Conservation (phyloP, 495 filamentous ascomycete species). For the Neurospora sp. region DNA sequence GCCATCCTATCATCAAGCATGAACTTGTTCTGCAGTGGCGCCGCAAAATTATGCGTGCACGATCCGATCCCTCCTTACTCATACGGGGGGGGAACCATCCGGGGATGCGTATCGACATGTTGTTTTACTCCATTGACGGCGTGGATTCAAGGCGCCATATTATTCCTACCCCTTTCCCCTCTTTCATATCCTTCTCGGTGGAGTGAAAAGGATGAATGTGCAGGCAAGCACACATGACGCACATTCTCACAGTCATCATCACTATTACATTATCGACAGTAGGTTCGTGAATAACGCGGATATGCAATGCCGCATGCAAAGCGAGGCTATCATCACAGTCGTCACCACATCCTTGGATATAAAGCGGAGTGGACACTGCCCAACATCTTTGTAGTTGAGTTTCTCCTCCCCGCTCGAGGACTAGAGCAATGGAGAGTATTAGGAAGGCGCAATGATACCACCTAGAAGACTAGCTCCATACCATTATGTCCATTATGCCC, state of each 20-base stretch:
- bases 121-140: background rate
- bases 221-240: background rate
- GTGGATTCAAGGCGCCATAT: background rate
- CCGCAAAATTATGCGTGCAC: background rate
- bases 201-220: background rate
- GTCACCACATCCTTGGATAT: background rate
- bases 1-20: background rate
- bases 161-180: background rate
- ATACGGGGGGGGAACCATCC: background rate
- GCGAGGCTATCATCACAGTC: background rate
- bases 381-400: background rate
- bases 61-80: background rate
- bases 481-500: background rate
- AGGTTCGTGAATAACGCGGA: background rate
- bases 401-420: background rate
- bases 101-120: background rate
- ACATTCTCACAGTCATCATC: background rate
- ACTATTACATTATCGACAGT: background rate
- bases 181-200: background rate
- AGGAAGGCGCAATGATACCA: background rate
- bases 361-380: background rate
- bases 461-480: background rate
- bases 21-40: background rate
- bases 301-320: background rate
- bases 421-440: background rate